Conservation (phyloP, 805 yeast genomes). For the Candida piceae region DNA sequence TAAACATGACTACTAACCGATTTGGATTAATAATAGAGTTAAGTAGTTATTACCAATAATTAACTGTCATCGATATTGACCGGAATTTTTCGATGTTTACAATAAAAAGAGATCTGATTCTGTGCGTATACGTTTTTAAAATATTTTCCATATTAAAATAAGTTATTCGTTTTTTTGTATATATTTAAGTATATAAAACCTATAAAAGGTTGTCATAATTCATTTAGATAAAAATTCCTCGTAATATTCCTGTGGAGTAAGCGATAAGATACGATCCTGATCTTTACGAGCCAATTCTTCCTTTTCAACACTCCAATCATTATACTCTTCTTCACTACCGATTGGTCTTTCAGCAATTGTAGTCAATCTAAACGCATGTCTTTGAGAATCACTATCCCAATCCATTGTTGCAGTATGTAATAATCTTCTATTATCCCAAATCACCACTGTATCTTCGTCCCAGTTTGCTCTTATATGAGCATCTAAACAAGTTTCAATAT, state of each 20-base stretch:
- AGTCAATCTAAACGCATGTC: slow-evolving; percentile 67
- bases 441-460: slow-evolving; percentile 59
- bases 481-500: slow-evolving; percentile 45
- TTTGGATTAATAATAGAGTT: too few species aligned
- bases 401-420: slow-evolving; percentile 62
- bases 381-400: slow-evolving; percentile 54
- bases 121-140: too few species aligned
- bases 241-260: slow-evolving; percentile 8
- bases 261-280: slow-evolving; percentile 25
- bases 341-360: slow-evolving; percentile 64
- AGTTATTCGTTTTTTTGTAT: too few species aligned
- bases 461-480: slow-evolving; percentile 61
- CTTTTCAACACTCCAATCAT: slow-evolving; percentile 19
- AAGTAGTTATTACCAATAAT: too few species aligned
- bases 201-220: too few species aligned
- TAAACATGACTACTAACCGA: too few species aligned
- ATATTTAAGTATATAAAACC: too few species aligned
- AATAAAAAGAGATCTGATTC: too few species aligned
- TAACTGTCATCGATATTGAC: too few species aligned
- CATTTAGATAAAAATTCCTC: too few species aligned
- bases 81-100: too few species aligned
- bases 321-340: slow-evolving; percentile 16
- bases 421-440: slow-evolving; percentile 71
- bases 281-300: slow-evolving; percentile 4
- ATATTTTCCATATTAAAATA: too few species aligned